These are phyloP conservation scores for Aspergillus jensenii DNA, from an alignment of 2,329 filamentous ascomycete species.

Conservation along the genomic window DNA sequence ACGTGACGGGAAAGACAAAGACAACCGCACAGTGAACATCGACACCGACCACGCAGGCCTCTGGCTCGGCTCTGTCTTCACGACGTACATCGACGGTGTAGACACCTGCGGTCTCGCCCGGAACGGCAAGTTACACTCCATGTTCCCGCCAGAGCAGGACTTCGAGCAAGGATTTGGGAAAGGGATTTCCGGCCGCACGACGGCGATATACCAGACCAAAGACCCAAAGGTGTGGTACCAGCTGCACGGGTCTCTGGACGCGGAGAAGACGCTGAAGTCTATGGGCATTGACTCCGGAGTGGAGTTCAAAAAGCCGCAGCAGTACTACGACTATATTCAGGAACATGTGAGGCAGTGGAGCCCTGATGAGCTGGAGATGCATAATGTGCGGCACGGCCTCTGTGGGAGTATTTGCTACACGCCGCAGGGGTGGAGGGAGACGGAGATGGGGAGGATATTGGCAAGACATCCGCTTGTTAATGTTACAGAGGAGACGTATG, in stretches of 20 bases:
- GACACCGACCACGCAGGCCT: background rate
- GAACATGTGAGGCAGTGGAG: constrained; percentile 33
- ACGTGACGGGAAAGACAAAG: background rate
- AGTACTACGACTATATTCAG: constrained; percentile 26
- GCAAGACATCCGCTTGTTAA: background rate
- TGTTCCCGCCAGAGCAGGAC: background rate
- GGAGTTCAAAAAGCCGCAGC: background rate
- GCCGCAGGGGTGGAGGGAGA: background rate
- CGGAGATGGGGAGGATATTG: background rate
- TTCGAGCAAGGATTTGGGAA: constrained; percentile 10
- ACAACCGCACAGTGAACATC: background rate
- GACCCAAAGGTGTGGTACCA: constrained; percentile 50
- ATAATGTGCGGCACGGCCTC: constrained; percentile 42
- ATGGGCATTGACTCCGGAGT: background rate
- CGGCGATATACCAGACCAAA: constrained; percentile 50
- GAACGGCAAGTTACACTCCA: background rate
- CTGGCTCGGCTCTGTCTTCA: background rate
- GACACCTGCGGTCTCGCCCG: background rate
- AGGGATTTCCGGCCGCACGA: constrained; percentile 41
- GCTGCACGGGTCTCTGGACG: constrained; percentile 52
- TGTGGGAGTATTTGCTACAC: constrained; percentile 43
- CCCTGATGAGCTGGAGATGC: constrained; percentile 45
- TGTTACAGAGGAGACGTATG: background rate
- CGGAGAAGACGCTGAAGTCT: constrained; percentile 24
- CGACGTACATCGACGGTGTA: background rate